Evolutionary conservation across 805 yeast genomes (phyloP), one percentile per base, ranked within the genome.

Genomic region (Metschnikowia cerradonensis): DNA sequence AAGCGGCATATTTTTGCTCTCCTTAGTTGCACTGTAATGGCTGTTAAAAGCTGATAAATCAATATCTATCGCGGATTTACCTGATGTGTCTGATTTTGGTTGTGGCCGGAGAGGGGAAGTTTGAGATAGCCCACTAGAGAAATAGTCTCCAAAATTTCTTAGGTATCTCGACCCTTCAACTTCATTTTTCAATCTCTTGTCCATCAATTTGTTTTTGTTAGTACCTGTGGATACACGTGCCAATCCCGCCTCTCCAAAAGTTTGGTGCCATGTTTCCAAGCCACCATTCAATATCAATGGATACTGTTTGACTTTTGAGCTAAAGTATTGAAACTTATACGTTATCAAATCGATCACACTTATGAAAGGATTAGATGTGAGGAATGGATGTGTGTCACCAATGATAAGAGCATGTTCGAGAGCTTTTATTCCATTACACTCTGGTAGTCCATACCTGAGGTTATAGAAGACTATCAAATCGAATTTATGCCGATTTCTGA

Each of bases 391-490:
- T 65, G 59, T 17, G 67, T 69, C 57, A 60, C 64, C 55, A 15
- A 67, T 62, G 17, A 69, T 57, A 17, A 78, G 65, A 59, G 71
- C 63, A 23, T 66, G 60, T 47, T 65, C 70, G 23, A 83, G 54
- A 17, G 66, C 58, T 2, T 68, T 51, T 37, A 79, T 65, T 42
- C 73, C 67, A 40, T 67, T 61, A 19, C 52, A 53, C 43, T 57
- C 45, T 47, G 54, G 48, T 13, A 60, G 59, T 0, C 76, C 75
- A 37, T 71, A 78, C 30, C 66, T 60, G 33, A 72, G 67, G 63
- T 87, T 88, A 60, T 89, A 83, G 1, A 88, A 57, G 2, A 91
- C 83, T 1, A 92, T 72, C 41, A 82, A 67, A 45, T 85, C 88
- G 62, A 78, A 90, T 11, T 62, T 57, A 50, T 73, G 66, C 55